phyloP scores from a whole-genome alignment of 305 asterid genomes.

The Fraxinus velutina region DNA sequence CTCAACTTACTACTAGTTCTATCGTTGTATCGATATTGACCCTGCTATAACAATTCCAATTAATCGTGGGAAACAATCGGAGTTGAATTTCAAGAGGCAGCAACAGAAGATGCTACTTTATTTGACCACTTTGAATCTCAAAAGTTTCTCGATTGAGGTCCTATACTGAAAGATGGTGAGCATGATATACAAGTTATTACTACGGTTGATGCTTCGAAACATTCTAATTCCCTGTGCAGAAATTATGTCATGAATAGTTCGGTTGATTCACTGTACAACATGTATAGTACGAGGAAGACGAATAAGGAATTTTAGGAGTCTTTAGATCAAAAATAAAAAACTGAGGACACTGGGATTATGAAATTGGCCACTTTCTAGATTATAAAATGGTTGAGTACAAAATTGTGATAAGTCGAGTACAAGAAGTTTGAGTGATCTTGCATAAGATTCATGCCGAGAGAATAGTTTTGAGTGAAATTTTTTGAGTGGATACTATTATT shows the following conservation, averaged over 20 bases:
- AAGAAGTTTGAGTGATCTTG: background rate
- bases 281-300: background rate
- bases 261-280: background rate
- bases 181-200: background rate
- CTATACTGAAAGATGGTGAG: background rate
- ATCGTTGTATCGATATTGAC: background rate
- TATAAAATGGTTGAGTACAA: background rate
- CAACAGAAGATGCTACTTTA: too few relatives aligned
- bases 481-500: background rate
- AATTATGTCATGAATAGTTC: background rate
- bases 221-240: background rate
- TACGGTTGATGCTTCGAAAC: background rate
- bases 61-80: too few relatives aligned
- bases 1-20: background rate
- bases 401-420: background rate
- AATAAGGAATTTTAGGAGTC: background rate
- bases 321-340: background rate
- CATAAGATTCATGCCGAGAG: background rate
- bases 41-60: background rate
- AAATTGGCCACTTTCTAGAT: background rate
- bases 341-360: background rate
- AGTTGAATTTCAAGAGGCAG: too few relatives aligned
- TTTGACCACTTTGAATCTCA: background rate
- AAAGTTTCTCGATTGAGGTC: background rate
- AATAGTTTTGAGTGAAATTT: background rate